These are phyloP conservation scores for Sonneratia caseolaris DNA, from an alignment of 345 rosid species.

Conservation along the genomic window DNA sequence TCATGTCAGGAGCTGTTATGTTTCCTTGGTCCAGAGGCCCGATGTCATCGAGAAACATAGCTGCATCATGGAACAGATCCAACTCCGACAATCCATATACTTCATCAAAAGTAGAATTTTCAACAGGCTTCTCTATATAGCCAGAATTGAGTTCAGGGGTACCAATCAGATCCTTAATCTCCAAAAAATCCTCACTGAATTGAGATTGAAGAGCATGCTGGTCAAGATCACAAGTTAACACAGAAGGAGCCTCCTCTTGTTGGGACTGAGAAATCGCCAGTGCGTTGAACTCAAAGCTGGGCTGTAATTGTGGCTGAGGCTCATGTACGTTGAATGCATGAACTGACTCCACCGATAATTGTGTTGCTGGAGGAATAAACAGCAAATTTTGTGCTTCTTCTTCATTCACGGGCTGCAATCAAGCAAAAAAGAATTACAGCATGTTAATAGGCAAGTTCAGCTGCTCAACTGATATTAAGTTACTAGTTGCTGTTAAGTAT, in stretches of 20 bases:
- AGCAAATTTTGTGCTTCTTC: constrained; percentile 33
- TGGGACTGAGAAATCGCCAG: constrained; percentile 27
- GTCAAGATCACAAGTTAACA: constrained; percentile 23
- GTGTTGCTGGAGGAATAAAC: constrained; percentile 23
- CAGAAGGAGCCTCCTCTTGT: constrained; percentile 28
- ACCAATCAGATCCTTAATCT: constrained; percentile 57
- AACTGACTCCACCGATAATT: constrained; percentile 17
- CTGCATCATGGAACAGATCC: constrained; percentile 41
- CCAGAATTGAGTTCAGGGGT: constrained; percentile 22
- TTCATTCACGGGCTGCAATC: constrained; percentile 19
- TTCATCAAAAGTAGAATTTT: constrained; percentile 21
- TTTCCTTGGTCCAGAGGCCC: constrained; percentile 26
- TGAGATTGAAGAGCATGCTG: constrained; percentile 10
- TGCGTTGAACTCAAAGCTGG: constrained; percentile 20
- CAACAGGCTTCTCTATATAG: constrained; percentile 14
- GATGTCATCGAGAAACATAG: constrained; percentile 35
- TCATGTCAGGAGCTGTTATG: constrained; percentile 7
- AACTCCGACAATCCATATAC: constrained; percentile 35
- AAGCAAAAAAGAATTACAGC: background rate
- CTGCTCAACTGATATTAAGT: background rate
- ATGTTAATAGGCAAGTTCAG: background rate
- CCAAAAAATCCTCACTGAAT: constrained; percentile 48
- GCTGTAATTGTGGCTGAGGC: constrained; percentile 14
- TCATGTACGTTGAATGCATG: constrained; percentile 5
- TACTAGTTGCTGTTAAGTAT: background rate